Percentiles rank a stretch among this genome's conserved stretches.
Evolutionary conservation across 345 rosid species (phyloP).

Genomic region (Adansonia digitata): DNA sequence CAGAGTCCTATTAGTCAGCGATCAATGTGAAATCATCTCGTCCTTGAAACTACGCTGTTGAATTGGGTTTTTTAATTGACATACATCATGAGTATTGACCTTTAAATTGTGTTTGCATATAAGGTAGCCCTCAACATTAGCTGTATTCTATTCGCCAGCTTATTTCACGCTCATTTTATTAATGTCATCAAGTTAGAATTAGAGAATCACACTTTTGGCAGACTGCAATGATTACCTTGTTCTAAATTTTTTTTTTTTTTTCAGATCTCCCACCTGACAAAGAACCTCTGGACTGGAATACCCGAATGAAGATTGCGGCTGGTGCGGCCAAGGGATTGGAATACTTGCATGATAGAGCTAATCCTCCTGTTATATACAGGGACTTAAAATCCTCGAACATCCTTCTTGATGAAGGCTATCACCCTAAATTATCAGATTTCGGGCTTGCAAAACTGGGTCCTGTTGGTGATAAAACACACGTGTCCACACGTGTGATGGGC

Average conservation of each 20-base stretch:
- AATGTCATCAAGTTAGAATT: neutral
- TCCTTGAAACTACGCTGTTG: neutral
- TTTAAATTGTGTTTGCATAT: neutral
- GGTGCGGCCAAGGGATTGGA: slow-evolving; percentile 98
- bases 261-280: slow-evolving; percentile 78
- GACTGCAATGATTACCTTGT: slow-evolving; percentile 1
- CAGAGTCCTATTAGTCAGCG: neutral
- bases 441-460: slow-evolving; percentile 98
- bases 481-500: slow-evolving; percentile 98
- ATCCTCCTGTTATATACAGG: slow-evolving; percentile 94
- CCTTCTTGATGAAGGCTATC: slow-evolving; percentile 84
- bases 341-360: slow-evolving; percentile 91
- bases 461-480: slow-evolving; percentile 97
- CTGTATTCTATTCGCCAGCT: slow-evolving; percentile 7
- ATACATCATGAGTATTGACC: neutral
- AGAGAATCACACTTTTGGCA: neutral
- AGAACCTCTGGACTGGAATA: slow-evolving; percentile 92
- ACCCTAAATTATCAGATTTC: slow-evolving; percentile 93
- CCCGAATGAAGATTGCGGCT: slow-evolving; percentile 96
- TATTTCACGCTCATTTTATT: neutral
- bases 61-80: neutral
- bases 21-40: neutral
- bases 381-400: slow-evolving; percentile 94
- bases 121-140: neutral
- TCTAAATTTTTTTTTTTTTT: slow-evolving; percentile 16